Conservation (phyloP, 2,329 filamentous ascomycete genomes). For the Colletotrichum noveboracense region DNA sequence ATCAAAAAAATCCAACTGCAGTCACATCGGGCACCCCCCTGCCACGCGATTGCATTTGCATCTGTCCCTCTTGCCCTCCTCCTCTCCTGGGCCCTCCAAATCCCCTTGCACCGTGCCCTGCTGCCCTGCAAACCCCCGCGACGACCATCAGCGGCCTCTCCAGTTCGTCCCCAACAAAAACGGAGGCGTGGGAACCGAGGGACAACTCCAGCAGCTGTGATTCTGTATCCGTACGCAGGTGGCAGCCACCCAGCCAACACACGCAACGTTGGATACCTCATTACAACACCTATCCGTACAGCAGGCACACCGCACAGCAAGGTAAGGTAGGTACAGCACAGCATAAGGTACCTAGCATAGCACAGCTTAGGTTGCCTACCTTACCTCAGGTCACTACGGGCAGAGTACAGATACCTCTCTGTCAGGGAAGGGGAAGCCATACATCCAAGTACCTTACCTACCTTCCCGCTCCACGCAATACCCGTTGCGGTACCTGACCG, state of each 20-base stretch:
- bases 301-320: neutral
- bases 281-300: neutral
- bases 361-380: neutral
- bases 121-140: constrained; percentile 16
- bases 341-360: neutral
- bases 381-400: neutral
- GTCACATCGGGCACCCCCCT: neutral
- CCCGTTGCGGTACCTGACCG: neutral
- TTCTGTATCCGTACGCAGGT: neutral
- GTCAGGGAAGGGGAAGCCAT: neutral
- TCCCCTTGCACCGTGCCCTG: constrained; percentile 17
- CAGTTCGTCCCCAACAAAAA: constrained; percentile 23
- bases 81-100: neutral
- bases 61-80: neutral
- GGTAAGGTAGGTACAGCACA: neutral
- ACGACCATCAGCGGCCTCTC: constrained; percentile 10
- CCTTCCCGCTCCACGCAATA: neutral
- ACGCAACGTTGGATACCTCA: neutral
- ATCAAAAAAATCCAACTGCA: neutral
- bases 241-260: neutral
- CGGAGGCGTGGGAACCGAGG: constrained; percentile 14
- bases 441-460: neutral
- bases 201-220: neutral
- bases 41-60: neutral
- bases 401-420: neutral